Base-by-base conservation (phyloP, 192 early-diverging fungal genomes). In the Backusella macrospora region DNA sequence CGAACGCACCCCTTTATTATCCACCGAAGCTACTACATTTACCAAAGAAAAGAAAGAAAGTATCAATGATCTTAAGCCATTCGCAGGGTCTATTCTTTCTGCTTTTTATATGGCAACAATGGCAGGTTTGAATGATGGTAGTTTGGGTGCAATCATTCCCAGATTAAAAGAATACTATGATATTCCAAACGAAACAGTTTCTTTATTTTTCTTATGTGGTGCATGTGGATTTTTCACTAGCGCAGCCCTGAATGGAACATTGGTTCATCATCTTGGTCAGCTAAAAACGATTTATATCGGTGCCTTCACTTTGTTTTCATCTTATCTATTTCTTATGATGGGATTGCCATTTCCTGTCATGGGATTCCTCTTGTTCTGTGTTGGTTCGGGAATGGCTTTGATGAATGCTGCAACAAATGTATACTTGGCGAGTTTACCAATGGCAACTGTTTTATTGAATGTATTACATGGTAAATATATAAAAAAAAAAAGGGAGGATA, bases 321-420 rank as follows among this genome's bases (percentile, higher is more conserved):
- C 70, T 6, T 76, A 76, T 47, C 7, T 76, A 6, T 40, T 76
- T 4, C 26, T 80, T 14, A 55, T 80, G 44, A 43, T 65, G 5
- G 74, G 74, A 0, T 73, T 76, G 9, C 71, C 70, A 3, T 80
- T 76, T n/a, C 43, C 39, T 4, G 70, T 68, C 4, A 68, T 66
- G 21, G 18, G 70, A 4, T 40, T 73, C 6, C 45, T 76, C 14
- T 69, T 80, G 70, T 21, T 70, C 8, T 34, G 76, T 9, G 47
- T 72, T 18, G 79, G 79, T 43, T 44, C 59, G 8, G 79, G 79
- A 16, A 48, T 76, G 0, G 74, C 52, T 37, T 45, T 80, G 26
- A 9, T 73, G n/a, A 71, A 80, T 43, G 74, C 79, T 10, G 74
- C 49, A 34, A 67, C 67, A 48, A 80, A 80, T 46, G 74, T 80